Evolutionary conservation across 352 stramenopile species (phyloP).

Genomic region (Phytophthora sojae): DNA sequence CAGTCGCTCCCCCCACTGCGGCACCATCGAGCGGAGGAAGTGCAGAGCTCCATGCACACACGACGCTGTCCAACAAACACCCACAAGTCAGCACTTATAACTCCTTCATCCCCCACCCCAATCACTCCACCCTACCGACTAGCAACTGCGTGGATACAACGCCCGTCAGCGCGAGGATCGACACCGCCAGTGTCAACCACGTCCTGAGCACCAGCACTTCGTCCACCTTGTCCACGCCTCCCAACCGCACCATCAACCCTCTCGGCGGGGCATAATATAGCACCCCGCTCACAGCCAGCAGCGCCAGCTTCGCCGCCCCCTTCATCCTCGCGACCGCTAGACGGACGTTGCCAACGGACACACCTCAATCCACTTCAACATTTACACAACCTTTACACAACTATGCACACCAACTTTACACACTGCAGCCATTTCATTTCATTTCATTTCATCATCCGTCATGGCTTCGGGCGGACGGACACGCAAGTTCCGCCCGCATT

Average conservation of each 20-base stretch:
- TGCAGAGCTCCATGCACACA: not conserved
- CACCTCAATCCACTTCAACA: not conserved
- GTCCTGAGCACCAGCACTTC: not conserved
- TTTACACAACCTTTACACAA: not conserved
- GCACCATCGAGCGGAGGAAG: not conserved
- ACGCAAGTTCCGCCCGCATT: slow-evolving; percentile 25
- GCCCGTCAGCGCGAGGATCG: not conserved
- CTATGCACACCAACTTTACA: not conserved
- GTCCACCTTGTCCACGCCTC: not conserved
- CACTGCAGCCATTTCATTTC: not conserved
- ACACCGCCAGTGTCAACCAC: not conserved
- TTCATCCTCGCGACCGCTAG: not conserved
- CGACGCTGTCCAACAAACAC: not conserved
- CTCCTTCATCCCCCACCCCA: not conserved
- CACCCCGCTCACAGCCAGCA: not conserved
- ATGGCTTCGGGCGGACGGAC: not conserved
- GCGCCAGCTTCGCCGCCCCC: not conserved
- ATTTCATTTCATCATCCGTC: not conserved
- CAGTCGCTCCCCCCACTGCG: not conserved
- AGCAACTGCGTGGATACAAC: not conserved
- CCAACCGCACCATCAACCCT: not conserved
- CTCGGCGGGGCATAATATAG: not conserved
- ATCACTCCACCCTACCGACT: not conserved
- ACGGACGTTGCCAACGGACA: not conserved
- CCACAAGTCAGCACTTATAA: not conserved